These are phyloP conservation scores for Teunomyces kruisii DNA, from an alignment of 805 yeast species.

Conservation along the genomic window DNA sequence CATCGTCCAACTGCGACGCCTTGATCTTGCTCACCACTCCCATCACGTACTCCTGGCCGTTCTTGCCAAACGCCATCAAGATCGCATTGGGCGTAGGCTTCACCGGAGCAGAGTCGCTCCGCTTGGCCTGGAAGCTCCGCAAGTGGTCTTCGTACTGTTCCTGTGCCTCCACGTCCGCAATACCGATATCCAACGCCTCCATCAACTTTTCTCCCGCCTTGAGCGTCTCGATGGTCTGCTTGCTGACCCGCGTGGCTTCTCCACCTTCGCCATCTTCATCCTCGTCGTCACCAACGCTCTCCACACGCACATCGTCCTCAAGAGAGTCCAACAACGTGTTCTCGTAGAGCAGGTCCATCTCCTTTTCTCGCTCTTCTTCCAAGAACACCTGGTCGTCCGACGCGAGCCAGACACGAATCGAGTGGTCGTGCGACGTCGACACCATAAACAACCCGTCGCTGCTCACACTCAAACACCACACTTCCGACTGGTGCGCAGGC, in stretches of 20 bases:
- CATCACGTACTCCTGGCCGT: conserved; percentile 78
- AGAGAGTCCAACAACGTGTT: conserved; percentile 70
- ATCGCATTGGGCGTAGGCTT: conserved; percentile 69
- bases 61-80: conserved; percentile 66
- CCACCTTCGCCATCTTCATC: conserved; percentile 18
- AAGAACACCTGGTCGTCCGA: conserved; percentile 94
- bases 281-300: conserved; percentile 7
- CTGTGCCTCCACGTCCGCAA: conserved; percentile 60
- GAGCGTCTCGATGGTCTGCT: conserved; percentile 86
- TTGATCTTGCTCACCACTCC: conserved; percentile 67
- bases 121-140: conserved; percentile 37
- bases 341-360: conserved; percentile 89
- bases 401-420: conserved; percentile 89
- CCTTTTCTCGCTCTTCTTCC: conserved; percentile 96
- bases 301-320: conserved; percentile 48
- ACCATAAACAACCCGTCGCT: conserved; percentile 68
- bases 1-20: conserved; percentile 89
- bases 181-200: conserved; percentile 88
- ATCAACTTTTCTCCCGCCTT: conserved; percentile 91
- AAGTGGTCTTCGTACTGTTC: conserved; percentile 50
- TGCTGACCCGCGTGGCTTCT: conserved; percentile 58
- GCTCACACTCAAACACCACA: conserved; percentile 88
- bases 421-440: conserved; percentile 89
- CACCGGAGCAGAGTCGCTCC: conserved; percentile 49
- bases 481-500: conserved; percentile 82